phyloP scores from a whole-genome alignment of 805 yeast species.

The Clavispora vitiphila region DNA sequence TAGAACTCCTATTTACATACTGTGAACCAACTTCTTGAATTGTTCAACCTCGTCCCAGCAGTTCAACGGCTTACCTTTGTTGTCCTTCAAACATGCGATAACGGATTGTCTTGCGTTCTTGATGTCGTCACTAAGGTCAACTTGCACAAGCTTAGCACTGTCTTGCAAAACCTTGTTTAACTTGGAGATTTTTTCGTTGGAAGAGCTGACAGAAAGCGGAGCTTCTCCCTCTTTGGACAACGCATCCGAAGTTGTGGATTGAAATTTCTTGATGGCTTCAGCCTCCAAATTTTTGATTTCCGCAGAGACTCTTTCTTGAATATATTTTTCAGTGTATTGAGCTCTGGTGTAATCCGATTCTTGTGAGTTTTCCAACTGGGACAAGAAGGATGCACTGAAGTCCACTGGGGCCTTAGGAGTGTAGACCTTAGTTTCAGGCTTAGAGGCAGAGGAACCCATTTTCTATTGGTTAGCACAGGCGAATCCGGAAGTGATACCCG shows the following conservation, averaged over 20 bases:
- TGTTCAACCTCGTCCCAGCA: slow-evolving; percentile 78
- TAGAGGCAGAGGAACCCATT: slow-evolving; percentile 61
- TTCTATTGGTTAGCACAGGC: neutral
- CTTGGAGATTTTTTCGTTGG: slow-evolving; percentile 38
- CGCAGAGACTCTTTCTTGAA: slow-evolving; percentile 59
- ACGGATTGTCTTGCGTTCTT: slow-evolving; percentile 46
- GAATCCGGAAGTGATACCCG: neutral
- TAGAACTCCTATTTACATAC: slow-evolving; percentile 25
- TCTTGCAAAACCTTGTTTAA: slow-evolving; percentile 32
- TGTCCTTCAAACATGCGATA: slow-evolving; percentile 55
- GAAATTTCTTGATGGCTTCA: slow-evolving; percentile 48
- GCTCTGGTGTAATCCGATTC: slow-evolving; percentile 71
- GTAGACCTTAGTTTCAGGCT: slow-evolving; percentile 61
- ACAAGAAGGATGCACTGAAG: slow-evolving; percentile 57
- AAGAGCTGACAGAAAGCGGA: slow-evolving; percentile 24
- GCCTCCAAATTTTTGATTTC: slow-evolving; percentile 52
- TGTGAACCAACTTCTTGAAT: slow-evolving; percentile 56
- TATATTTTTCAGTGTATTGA: slow-evolving; percentile 60
- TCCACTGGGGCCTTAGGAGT: slow-evolving; percentile 65
- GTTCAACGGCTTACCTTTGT: slow-evolving; percentile 62
- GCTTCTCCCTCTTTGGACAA: slow-evolving; percentile 32
- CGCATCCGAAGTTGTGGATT: slow-evolving; percentile 41
- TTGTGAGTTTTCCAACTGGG: slow-evolving; percentile 55
- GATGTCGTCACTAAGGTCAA: slow-evolving; percentile 35
- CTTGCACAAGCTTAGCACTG: slow-evolving; percentile 27